Conservation (phyloP, 169 alveolate genomes). For the Theileria parva region DNA sequence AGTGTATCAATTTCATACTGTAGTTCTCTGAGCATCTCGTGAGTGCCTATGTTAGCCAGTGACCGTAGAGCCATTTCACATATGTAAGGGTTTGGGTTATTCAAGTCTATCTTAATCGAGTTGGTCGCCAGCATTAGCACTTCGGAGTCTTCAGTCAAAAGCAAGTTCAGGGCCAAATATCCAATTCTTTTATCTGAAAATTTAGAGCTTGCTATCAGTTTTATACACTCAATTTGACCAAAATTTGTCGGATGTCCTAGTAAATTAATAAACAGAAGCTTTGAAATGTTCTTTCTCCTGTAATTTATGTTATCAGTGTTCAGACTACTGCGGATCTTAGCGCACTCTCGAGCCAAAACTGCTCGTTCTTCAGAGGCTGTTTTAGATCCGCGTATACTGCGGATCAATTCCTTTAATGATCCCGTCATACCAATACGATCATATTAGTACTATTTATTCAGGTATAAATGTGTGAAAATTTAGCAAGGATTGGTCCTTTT, state of each 20-base stretch:
- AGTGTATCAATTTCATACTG: slow-evolving; percentile 86
- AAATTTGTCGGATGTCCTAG: slow-evolving; percentile 95
- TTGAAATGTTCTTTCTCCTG: slow-evolving; percentile 96
- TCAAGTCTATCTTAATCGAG: slow-evolving; percentile 95
- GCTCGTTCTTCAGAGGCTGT: slow-evolving; percentile 99
- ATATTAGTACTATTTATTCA: background rate
- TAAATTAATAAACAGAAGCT: slow-evolving; percentile 94
- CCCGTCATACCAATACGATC: slow-evolving; percentile 46
- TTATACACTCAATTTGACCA: slow-evolving; percentile 97
- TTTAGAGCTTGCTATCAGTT: slow-evolving; percentile 93
- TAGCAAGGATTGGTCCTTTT: background rate
- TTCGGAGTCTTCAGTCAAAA: slow-evolving; percentile 97
- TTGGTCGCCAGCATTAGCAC: slow-evolving; percentile 96
- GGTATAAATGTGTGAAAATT: background rate
- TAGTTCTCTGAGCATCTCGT: slow-evolving; percentile 96
- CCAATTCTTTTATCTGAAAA: slow-evolving; percentile 96
- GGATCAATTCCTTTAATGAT: slow-evolving; percentile 91
- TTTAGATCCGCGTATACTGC: slow-evolving; percentile 96
- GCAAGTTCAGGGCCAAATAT: slow-evolving; percentile 94
- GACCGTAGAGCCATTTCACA: slow-evolving; percentile 98
- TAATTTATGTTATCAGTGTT: slow-evolving; percentile 82
- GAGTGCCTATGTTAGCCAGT: slow-evolving; percentile 95
- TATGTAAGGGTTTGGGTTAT: slow-evolving; percentile 88
- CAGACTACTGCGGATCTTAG: slow-evolving; percentile 95
- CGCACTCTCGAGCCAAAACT: slow-evolving; percentile 97